Base-by-base conservation (phyloP, 441 rosid species). In the Adansonia gregorii region DNA sequence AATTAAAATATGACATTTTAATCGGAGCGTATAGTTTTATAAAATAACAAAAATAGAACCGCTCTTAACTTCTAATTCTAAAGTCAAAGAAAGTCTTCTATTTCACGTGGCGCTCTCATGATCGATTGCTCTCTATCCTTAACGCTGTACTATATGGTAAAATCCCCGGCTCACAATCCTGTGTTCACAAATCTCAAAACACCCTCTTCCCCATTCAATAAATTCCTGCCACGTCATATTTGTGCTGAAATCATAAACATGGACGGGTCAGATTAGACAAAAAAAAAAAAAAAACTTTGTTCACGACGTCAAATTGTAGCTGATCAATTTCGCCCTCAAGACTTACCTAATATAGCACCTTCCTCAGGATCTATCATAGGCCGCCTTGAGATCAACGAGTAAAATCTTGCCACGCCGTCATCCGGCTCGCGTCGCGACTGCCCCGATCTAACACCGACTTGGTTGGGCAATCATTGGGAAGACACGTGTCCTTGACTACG, bases 391-490 rank as follows among this genome's bases (percentile, higher is more conserved):
- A 54, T 54, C 58, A n/a, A 54, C 86, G 69, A 77, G 80, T 78
- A 5, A 60, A 4, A 67, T 12, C 0, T 0, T 19, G 84, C 75
- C 87, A 85, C 82, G 58, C 73, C 9, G 24, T 8, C 11, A 0
- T 6, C 75, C 6, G 59, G 20, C 80, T 61, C 76, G 54, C 75
- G 61, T 82, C 79, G 55, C 83, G 83, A 79, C 90, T 84, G 84
- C 67, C 67, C 19, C 69, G 82, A 82, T 86, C 79, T 24, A 58
- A 19, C 84, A 82, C 85, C 79, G 91, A 79, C 82, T 83, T 48
- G 72, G 51, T 67, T 39, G 2, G 46, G 19, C 17, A 0, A 19
- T 49, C 24, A 3, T 14, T 1, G 14, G 8, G 2, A 0, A 82
- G 35, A 82, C 91, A 84, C 86, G 86, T 85, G 89, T 83, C 77